A percentile compares a stretch with the other conserved stretches of the same genome.
phyloP scores from a whole-genome alignment of 2,329 filamentous ascomycete genomes.

The Curvularia eragrostidis region DNA sequence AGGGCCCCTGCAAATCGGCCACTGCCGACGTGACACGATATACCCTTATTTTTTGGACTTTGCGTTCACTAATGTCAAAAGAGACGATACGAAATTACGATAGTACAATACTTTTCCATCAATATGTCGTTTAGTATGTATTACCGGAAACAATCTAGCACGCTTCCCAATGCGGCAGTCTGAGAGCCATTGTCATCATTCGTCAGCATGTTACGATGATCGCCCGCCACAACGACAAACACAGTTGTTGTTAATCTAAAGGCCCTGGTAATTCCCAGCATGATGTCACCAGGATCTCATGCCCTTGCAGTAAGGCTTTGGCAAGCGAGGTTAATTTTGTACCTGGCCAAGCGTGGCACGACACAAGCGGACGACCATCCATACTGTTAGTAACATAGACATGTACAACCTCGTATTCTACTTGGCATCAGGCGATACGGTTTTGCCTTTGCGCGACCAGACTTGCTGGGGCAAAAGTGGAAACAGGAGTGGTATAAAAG shows the following conservation, averaged over 20 bases:
- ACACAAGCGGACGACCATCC: background rate
- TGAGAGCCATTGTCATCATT: conserved; percentile 4
- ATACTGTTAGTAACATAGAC: background rate
- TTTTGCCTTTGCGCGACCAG: background rate
- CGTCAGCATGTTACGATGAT: conserved; percentile 10
- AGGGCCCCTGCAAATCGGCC: conserved; percentile 7
- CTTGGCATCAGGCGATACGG: background rate
- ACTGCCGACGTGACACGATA: conserved; percentile 6
- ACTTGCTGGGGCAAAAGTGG: background rate
- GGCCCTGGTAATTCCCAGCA: background rate
- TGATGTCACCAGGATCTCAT: background rate
- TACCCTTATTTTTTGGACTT: background rate
- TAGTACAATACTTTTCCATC: background rate
- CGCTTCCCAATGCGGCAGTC: background rate
- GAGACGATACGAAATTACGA: background rate
- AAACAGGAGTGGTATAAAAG: background rate
- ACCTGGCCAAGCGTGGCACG: background rate
- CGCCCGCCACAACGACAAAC: conserved; percentile 8
- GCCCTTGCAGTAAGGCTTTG: conserved; percentile 1
- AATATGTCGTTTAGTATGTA: background rate
- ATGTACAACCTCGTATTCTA: conserved; percentile 9
- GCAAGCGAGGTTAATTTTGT: background rate
- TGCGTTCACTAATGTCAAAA: background rate
- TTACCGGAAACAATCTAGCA: background rate
- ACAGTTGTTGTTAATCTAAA: conserved; percentile 1